Base-by-base conservation (phyloP, 176 grass and related monocot genomes). In the Eragrostis nindensis region DNA sequence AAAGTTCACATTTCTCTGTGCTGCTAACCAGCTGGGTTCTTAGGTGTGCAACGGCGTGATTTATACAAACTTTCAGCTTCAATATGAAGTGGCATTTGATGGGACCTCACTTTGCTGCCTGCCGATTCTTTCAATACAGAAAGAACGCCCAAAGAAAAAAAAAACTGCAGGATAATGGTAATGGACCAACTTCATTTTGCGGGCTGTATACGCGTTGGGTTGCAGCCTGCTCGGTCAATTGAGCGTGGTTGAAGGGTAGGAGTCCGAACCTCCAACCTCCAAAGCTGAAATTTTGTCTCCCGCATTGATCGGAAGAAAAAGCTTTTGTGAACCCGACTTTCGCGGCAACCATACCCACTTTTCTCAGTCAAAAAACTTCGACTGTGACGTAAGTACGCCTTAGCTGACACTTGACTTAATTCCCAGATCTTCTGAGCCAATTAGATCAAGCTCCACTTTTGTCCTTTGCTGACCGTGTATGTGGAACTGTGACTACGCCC, bases 241-340 rank as follows among this genome's bases (percentile, higher is more conserved):
- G 46, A 87, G 48, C 66, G 59, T 57, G 48, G 44, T 71, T 63
- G 83, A 78, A 62, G 74, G 66, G 21, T 42, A 36, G 32, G n/a
- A n/a, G n/a, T n/a, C n/a, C n/a, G n/a, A n/a, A n/a, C n/a, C n/a
- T 18, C 57, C 48, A 21, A 54, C 52, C 7, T 11, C 18, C 19
- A 7, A 1, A n/a, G 57, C 57, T 8, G 25, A 18, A 26, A 25
- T 30, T 44, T 22, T 7, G 9, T 11, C 46, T 32, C 18, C 12
- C 11, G 21, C 25, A 62, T 24, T 39, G 50, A 21, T 1, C 17
- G n/a, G 17, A 21, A 63, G 24, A 65, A 72, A n/a, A 61, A 14
- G 24, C 24, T 27, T 5, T 11, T 7, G 8, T 19, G 11, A 54
- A 66, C 21, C 30, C 16, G 22, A 11, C 6, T 16, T 47, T 56